A percentile compares a stretch with the other conserved stretches of the same genome.
Conservation (phyloP, 805 yeast species). For the Lipomyces starkeyi region DNA sequence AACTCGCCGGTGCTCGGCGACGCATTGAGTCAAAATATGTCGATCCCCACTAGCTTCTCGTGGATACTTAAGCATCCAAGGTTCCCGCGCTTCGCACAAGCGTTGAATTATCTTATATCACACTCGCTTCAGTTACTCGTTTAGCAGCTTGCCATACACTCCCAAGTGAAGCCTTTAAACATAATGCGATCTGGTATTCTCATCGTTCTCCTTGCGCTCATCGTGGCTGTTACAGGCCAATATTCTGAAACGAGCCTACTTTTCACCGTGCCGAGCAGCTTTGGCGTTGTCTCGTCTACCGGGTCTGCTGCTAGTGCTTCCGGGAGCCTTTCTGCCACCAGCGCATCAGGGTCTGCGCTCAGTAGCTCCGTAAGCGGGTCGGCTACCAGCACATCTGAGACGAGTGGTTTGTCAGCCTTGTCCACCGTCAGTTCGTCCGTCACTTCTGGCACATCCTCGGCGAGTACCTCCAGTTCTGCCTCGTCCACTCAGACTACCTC, state of each 20-base stretch:
- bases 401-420: neutral
- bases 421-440: no score
- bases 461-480: no score
- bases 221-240: constrained; percentile 4
- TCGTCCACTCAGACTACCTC: neutral
- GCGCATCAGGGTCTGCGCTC: no score
- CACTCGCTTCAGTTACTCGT: neutral
- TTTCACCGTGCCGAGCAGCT: no score
- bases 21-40: neutral
- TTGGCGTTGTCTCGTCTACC: no score
- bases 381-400: neutral
- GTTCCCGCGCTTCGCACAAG: neutral
- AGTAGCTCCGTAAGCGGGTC: neutral
- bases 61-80: neutral
- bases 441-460: neutral
- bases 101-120: neutral
- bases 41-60: neutral
- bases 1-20: neutral
- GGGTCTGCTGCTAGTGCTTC: no score
- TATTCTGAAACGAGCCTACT: neutral
- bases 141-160: neutral
- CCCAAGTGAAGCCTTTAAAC: neutral
- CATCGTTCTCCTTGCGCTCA: neutral
- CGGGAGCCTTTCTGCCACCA: no score
- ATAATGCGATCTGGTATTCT: constrained; percentile 9